Conservation (phyloP, 2,329 filamentous ascomycete genomes). For the Diaporthe nobilis region DNA sequence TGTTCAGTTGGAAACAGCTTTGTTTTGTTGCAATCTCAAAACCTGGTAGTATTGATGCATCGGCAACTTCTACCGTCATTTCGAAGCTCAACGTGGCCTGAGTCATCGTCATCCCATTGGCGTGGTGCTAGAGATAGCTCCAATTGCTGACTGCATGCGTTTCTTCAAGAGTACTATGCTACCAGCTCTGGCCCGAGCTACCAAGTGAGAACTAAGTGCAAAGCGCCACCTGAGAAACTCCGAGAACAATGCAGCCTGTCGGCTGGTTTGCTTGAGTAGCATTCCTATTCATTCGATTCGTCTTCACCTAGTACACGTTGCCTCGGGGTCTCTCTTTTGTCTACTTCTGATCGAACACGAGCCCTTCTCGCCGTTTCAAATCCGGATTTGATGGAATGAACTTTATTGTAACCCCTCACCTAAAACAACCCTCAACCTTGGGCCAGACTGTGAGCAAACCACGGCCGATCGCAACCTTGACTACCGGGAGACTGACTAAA, state of each 20-base stretch:
- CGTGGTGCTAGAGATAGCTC: not conserved
- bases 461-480: not conserved
- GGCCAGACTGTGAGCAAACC: not conserved
- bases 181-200: not conserved
- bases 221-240: not conserved
- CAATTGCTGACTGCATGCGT: not conserved
- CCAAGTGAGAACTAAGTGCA: not conserved
- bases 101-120: not conserved
- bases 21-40: not conserved
- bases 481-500: not conserved
- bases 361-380: not conserved
- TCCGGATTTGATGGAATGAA: not conserved
- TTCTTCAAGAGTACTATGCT: not conserved
- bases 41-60: no score
- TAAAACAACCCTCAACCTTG: not conserved
- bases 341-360: not conserved
- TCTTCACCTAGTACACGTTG: not conserved
- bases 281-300: not conserved
- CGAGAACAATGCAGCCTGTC: not conserved
- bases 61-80: not conserved
- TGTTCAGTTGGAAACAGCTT: not conserved
- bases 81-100: not conserved
- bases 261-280: not conserved
- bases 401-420: not conserved
- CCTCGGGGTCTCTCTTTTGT: not conserved